Base-by-base conservation (phyloP, 169 alveolate genomes). In the Babesia microti region DNA sequence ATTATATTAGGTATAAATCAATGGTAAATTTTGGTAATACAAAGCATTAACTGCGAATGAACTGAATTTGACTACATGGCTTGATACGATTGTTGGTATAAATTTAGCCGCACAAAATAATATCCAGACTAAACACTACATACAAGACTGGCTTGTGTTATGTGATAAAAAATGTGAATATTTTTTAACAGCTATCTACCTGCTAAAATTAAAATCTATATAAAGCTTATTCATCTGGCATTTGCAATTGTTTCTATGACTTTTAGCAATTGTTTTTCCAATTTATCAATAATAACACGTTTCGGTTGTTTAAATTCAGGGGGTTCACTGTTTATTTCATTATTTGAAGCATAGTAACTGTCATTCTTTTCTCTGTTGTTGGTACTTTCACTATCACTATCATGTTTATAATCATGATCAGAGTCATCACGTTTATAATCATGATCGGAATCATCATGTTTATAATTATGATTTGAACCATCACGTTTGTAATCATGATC, bases 41-140 rank as follows among this genome's bases (percentile, higher is more conserved):
- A 17, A 26, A 41, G 24, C 1, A 11, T 26, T 41, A 17, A 12
- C 24, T 41, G 12, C 0, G 17, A 41, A 9, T 0, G n/a, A n/a
- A 41, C n/a, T n/a, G 7, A 15, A 11, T 17, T 58, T 58, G 23
- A 60, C 15, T 45, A 41, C 47, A 29, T 19, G 35, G 19, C 50
- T 34, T 28, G 50, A 35, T 28, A 35, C 41, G n/a, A 32, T 40
- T 1, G 50, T 4, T 17, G 48, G 30, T 17, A 58, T 41, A 7
- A 45, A 52, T 14, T 55, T 41, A 14, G 14, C 55, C n/a, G n/a
- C n/a, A n/a, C n/a, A n/a, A n/a, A n/a, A n/a, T n/a, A n/a, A n/a
- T n/a, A n/a, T n/a, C n/a, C n/a, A n/a, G n/a, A n/a, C n/a, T n/a
- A n/a, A n/a, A n/a, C n/a, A n/a, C n/a, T n/a, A n/a, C n/a, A n/a